A percentile compares a stretch with the other conserved stretches of the same genome.
These are phyloP conservation scores for Alisma plantagoaquatica DNA, from an alignment of 106 monocot species.

Conservation along the genomic window DNA sequence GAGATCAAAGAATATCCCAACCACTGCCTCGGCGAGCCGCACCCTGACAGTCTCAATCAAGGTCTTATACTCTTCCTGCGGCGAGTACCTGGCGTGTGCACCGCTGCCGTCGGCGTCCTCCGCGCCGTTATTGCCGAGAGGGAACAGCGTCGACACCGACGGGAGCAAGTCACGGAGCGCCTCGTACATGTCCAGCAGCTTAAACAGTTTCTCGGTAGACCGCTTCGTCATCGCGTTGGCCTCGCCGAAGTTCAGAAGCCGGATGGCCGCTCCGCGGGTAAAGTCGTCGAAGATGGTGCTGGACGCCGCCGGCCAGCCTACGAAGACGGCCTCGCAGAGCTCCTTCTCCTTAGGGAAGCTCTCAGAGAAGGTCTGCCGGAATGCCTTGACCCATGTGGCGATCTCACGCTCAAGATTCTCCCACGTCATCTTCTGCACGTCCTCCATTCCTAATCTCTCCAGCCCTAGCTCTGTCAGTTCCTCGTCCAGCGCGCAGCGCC, in stretches of 20 bases:
- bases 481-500: conserved; percentile 28
- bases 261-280: background rate
- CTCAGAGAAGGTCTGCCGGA: conserved; percentile 3
- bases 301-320: conserved; percentile 4
- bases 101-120: background rate
- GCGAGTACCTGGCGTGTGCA: background rate
- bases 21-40: conserved; percentile 25
- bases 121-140: background rate
- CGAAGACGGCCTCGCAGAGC: conserved; percentile 21
- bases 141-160: conserved; percentile 10
- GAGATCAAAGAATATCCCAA: conserved; percentile 26
- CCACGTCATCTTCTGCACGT: conserved; percentile 43
- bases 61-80: conserved; percentile 2
- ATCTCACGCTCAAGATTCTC: conserved; percentile 26
- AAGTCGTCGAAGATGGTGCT: conserved; percentile 13
- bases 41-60: conserved; percentile 8
- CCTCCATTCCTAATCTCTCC: conserved; percentile 55
- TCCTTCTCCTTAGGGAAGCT: conserved; percentile 22
- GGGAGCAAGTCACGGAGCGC: conserved; percentile 10
- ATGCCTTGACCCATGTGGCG: conserved; percentile 20
- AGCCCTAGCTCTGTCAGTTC: conserved; percentile 20
- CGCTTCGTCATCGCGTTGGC: conserved; percentile 19
- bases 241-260: conserved; percentile 15
- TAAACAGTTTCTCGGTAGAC: conserved; percentile 16
- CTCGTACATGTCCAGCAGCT: conserved; percentile 20